These are phyloP conservation scores for Mycena metata DNA, from an alignment of 768 basidiomycete genomes.

Conservation along the genomic window DNA sequence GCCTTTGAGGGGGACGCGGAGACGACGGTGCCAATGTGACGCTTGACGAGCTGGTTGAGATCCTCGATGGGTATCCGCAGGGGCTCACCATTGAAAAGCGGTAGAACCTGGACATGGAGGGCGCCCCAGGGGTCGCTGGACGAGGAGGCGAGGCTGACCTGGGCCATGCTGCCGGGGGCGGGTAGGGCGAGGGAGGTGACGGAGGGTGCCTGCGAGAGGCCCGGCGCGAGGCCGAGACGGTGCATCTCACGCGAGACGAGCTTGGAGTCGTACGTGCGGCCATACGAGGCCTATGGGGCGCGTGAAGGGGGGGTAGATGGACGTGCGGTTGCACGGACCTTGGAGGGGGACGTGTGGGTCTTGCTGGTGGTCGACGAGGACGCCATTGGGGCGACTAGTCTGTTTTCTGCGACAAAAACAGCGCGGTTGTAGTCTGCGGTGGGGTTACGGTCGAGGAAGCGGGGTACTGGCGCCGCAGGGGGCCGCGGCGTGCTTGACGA, in stretches of 20 bases:
- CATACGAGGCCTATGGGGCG: constrained; percentile 62
- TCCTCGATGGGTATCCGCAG: constrained; percentile 92
- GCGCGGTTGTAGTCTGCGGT: neutral
- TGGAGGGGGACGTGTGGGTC: constrained; percentile 66
- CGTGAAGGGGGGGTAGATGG: constrained; percentile 11
- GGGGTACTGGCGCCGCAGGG: constrained; percentile 24
- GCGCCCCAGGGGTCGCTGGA: constrained; percentile 84
- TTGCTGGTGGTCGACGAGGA: constrained; percentile 53
- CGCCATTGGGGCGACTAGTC: constrained; percentile 54
- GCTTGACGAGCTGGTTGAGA: constrained; percentile 83
- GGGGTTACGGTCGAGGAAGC: constrained; percentile 41
- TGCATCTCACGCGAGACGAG: constrained; percentile 90
- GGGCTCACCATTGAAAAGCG: constrained; percentile 92
- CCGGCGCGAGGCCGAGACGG: constrained; percentile 72
- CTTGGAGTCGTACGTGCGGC: constrained; percentile 84
- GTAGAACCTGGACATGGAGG: constrained; percentile 89
- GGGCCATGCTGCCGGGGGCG: constrained; percentile 54
- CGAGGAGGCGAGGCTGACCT: constrained; percentile 55
- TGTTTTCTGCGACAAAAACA: constrained; percentile 54
- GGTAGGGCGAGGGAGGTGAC: constrained; percentile 61
- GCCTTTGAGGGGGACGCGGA: constrained; percentile 82
- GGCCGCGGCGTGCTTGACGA: constrained; percentile 38
- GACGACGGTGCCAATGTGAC: constrained; percentile 81
- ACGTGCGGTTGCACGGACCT: constrained; percentile 48
- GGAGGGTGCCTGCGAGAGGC: constrained; percentile 64